Evolutionary conservation across 257 asterid genomes (phyloP).

Genomic region (Agastache rugosa): DNA sequence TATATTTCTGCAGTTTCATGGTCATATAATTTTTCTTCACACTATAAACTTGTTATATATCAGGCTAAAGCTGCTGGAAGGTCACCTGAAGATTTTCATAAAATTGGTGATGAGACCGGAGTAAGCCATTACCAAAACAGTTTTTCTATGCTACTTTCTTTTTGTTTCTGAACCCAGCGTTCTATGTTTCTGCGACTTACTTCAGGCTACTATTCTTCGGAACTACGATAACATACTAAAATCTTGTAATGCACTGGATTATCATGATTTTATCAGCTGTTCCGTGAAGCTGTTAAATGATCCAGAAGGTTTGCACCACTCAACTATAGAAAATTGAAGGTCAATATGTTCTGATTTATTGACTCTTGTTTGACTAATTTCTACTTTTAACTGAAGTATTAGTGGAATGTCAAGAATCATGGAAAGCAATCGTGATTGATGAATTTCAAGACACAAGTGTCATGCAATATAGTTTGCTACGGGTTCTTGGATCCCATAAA

Average conservation of each 20-base stretch:
- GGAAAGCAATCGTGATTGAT: conserved; percentile 91
- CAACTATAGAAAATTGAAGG: conserved; percentile 24
- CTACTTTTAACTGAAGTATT: conserved; percentile 55
- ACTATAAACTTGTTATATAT: conserved; percentile 30
- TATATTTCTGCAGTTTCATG: conserved; percentile 23
- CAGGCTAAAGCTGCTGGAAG: conserved; percentile 97
- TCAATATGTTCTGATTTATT: conserved; percentile 25
- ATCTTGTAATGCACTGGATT: conserved; percentile 95
- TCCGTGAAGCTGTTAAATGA: conserved; percentile 81
- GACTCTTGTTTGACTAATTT: conserved; percentile 36
- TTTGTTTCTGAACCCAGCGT: conserved; percentile 34
- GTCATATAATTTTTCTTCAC: conserved; percentile 29
- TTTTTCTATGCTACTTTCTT: conserved; percentile 25
- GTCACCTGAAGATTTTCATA: conserved; percentile 69
- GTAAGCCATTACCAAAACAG: conserved; percentile 52
- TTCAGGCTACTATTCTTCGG: conserved; percentile 83
- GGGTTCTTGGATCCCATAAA: conserved; percentile 77
- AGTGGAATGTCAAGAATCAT: conserved; percentile 72
- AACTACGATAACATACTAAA: conserved; percentile 72
- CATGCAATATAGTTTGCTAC: conserved; percentile 80
- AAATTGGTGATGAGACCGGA: conserved; percentile 70
- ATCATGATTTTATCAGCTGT: conserved; percentile 88
- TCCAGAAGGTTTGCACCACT: conserved; percentile 77
- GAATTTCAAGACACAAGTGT: conserved; percentile 99
- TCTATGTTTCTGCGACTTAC: conserved; percentile 38